phyloP scores from a whole-genome alignment of 148 eudicot species.

The Cornus florida region DNA sequence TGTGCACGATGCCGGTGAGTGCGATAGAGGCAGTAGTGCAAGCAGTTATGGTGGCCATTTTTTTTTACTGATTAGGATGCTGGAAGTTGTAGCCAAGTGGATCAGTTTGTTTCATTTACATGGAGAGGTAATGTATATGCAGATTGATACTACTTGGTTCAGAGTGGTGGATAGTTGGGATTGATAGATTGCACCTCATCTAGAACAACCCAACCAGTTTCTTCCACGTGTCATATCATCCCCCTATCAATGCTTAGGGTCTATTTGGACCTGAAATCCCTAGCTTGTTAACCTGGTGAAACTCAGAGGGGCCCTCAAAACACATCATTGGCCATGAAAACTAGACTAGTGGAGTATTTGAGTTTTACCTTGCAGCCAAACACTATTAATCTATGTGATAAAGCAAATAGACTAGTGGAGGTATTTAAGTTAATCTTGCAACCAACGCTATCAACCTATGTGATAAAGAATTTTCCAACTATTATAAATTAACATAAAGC shows the following conservation, averaged over 20 bases:
- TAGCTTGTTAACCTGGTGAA: no score
- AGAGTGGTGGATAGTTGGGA: conserved; percentile 26
- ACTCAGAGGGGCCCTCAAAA: no score
- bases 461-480: no score
- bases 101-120: conserved; percentile 7
- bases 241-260: background rate
- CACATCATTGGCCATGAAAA: no score
- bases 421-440: background rate
- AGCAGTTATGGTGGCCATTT: conserved; percentile 81
- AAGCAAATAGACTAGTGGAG: background rate
- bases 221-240: conserved; percentile 64
- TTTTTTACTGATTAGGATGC: conserved; percentile 10
- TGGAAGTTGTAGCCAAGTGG: conserved; percentile 3
- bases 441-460: background rate
- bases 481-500: no score
- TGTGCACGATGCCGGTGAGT: conserved; percentile 59
- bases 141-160: conserved; percentile 2
- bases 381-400: no score
- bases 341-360: no score
- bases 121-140: background rate
- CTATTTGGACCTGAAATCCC: background rate
- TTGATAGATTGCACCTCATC: conserved; percentile 50
- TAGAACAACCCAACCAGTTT: conserved; percentile 40
- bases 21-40: conserved; percentile 60
- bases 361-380: no score